Evolutionary conservation across 2,329 filamentous ascomycete species (phyloP), one percentile per base, ranked within the genome.

Genomic region (Colletotrichum orbiculare): DNA sequence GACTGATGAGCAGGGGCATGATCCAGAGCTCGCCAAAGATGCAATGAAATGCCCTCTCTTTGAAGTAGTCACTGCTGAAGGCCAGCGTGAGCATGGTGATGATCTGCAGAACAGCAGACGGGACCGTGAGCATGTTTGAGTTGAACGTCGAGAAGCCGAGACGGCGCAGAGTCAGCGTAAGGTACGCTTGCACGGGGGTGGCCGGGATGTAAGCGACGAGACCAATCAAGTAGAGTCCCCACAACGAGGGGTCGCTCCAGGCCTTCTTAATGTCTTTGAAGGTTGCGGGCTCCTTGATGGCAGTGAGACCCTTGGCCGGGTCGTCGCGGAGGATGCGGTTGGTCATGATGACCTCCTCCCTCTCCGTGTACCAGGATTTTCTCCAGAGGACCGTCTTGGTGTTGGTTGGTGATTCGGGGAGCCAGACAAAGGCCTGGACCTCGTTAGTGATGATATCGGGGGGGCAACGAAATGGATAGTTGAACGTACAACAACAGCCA

Each of bases 261-360:
- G 82, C 78, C 6, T 73, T 71, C 64, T 79, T 78, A 70, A 85
- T 73, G 59, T 84, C 81, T 43, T 74, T 70, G 63, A 76, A 73
- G 0, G 78, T 82, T 3, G 76, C 75, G 8, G 79, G 76, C 64
- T 85, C 79, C 61, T 80, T 76, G 57, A 84, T 71, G 12, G 76
- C 75, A 0, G 82, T 85, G 11, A 83, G 81, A 46, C 81, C 80
- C 70, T 85, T 85, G 7, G 79, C 80, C 2, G 85, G 85, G 63
- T 87, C 86, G 58, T 89, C 86, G 2, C 86, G 81, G 2, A 79
- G 75, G 11, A 84, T 78, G 2, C 85, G 52, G 71, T 87, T 88
- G 25, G 88, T 82, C 57, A 88, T 81, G 56, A 88, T 88, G 67
- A 80, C 80, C 67, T 88, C 84, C 68, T 88, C 86, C 4, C 80